These are phyloP conservation scores for Blastobotrys buckinghamii DNA, from an alignment of 1,139 yeast genomes.

Conservation along the genomic window DNA sequence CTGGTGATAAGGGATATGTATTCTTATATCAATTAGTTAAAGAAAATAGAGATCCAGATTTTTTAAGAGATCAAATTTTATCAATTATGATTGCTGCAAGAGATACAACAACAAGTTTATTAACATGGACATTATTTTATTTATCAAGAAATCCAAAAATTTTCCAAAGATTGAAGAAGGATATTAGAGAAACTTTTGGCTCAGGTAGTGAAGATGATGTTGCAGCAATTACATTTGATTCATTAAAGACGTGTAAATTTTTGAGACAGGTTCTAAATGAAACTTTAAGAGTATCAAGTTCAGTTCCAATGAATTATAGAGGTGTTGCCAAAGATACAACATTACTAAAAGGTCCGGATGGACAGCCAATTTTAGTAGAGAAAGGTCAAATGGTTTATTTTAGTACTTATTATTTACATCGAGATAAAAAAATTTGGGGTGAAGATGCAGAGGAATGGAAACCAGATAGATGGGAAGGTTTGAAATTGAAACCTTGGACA, in stretches of 20 bases:
- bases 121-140: slow-evolving; percentile 43
- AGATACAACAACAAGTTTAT: slow-evolving; percentile 48
- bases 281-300: slow-evolving; percentile 25
- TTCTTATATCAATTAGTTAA: slow-evolving; percentile 46
- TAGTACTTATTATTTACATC: slow-evolving; percentile 40
- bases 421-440: slow-evolving; percentile 41
- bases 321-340: slow-evolving; percentile 33
- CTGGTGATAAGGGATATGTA: slow-evolving; percentile 29
- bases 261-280: slow-evolving; percentile 26
- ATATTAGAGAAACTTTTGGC: slow-evolving; percentile 24
- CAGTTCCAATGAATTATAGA: slow-evolving; percentile 29
- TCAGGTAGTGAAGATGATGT: slow-evolving; percentile 14
- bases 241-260: slow-evolving; percentile 38
- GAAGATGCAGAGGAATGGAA: slow-evolving; percentile 42
- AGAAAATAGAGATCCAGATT: slow-evolving; percentile 42
- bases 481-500: slow-evolving; percentile 35
- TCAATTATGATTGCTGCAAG: slow-evolving; percentile 49
- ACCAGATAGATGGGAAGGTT: slow-evolving; percentile 45
- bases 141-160: slow-evolving; percentile 41
- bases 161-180: slow-evolving; percentile 36
- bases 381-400: slow-evolving; percentile 34
- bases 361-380: slow-evolving; percentile 30
- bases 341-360: slow-evolving; percentile 41
- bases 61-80: slow-evolving; percentile 45
- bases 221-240: slow-evolving; percentile 36